Evolutionary conservation across 2,329 filamentous ascomycete genomes (phyloP), one percentile per base, ranked within the genome.

Genomic region (Aspergillus sp.): DNA sequence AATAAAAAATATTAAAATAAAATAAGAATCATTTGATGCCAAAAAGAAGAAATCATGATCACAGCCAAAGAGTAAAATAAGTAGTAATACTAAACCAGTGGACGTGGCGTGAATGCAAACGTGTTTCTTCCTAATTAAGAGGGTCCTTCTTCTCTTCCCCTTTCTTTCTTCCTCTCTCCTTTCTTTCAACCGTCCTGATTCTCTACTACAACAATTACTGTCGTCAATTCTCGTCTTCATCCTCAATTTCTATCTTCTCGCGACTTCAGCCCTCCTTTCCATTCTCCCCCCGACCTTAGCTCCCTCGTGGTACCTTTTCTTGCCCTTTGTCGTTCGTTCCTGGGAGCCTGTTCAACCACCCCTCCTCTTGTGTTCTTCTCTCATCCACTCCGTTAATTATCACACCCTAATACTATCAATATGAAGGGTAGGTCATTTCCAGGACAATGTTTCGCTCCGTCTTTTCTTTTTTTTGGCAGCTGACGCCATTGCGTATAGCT

Each of bases 401-500:
- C 41, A 7, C 39, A 9, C 35, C 38, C 8, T 43, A 19, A 36
- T 32, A 43, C n/a, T 41, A 52, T 51, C 54, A 66, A 48, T 48
- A 73, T 73, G 71, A 73, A 73, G 57, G 71, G 71, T 72, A 66
- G 54, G 64, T 53, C 42, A 45, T 45, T 46, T 43, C 35, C 40
- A 34, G 19, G 19, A 19, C 19, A 19, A 19, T 19, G 19, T 19
- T 19, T 19, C 19, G 19, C 19, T 19, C 19, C 44, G 39, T 38
- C 46, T 43, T 36, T 44, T 52, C 48, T 48, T 47, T 44, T 19
- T 12, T 36, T 36, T n/a, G n/a, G 34, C n/a, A 48, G 50, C 53
- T 57, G 44, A 55, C 44, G 44, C 40, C 44, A 45, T 35, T 45
- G 29, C 43, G 19, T 47, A 49, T 65, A 96, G 89, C 90, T 75